A percentile compares a stretch with the other conserved stretches of the same genome.
These are phyloP conservation scores for Antarctomyces pellizariae DNA, from an alignment of 495 filamentous ascomycete species.

Conservation along the genomic window DNA sequence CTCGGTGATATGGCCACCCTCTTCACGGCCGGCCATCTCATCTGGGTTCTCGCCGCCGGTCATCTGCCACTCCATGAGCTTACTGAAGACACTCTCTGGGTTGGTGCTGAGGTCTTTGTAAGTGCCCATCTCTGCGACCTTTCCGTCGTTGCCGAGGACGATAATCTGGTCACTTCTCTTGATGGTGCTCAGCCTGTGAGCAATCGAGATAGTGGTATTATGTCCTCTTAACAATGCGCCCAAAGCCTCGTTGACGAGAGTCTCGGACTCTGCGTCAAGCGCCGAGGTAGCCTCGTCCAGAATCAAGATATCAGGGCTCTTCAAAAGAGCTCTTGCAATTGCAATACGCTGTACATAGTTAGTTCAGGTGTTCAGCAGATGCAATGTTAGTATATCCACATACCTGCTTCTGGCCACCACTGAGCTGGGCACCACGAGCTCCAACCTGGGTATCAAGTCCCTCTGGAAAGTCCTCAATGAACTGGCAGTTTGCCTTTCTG, in stretches of 20 bases:
- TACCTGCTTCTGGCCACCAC: conserved; percentile 93
- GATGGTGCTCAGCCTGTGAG: conserved; percentile 86
- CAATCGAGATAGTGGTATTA: conserved; percentile 92
- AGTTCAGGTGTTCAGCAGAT: no score
- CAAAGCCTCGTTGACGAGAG: conserved; percentile 77
- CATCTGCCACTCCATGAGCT: conserved; percentile 98
- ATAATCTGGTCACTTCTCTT: conserved; percentile 86
- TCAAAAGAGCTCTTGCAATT: conserved; percentile 82
- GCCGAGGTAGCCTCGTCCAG: conserved; percentile 88
- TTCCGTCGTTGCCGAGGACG: conserved; percentile 61
- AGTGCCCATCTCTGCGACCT: conserved; percentile 70
- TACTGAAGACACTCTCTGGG: conserved; percentile 61
- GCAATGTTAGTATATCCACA: no score
- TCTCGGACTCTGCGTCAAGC: conserved; percentile 93
- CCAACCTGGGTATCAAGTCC: conserved; percentile 88
- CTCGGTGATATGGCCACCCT: conserved; percentile 7
- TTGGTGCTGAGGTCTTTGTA: conserved; percentile 54
- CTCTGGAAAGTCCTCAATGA: conserved; percentile 90
- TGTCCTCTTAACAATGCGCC: conserved; percentile 55
- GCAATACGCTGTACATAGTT: conserved; percentile 96
- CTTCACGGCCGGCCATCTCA: conserved; percentile 4
- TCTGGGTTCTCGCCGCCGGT: conserved; percentile 41
- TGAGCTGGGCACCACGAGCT: conserved; percentile 78
- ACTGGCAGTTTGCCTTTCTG: conserved; percentile 84
- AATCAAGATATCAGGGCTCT: conserved; percentile 88